Evolutionary conservation across 2,329 filamentous ascomycete species (phyloP).

Genomic region (Diplocarpon mali): DNA sequence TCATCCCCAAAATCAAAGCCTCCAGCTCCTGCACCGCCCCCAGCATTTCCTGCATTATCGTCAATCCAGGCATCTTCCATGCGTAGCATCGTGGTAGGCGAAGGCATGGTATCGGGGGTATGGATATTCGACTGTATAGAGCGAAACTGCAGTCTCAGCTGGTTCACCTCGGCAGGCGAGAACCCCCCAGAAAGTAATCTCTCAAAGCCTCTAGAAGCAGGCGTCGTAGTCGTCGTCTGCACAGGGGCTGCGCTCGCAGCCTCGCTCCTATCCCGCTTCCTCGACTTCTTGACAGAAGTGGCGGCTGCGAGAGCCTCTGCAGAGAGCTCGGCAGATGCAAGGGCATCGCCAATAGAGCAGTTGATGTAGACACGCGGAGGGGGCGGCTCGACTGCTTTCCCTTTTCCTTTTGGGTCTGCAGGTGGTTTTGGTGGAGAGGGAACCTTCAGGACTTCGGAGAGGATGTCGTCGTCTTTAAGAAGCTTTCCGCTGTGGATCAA

Average conservation of each 20-base stretch:
- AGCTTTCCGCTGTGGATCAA: slow-evolving; percentile 86
- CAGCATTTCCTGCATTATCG: slow-evolving; percentile 37
- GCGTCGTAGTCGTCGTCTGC: slow-evolving; percentile 29
- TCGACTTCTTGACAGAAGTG: slow-evolving; percentile 11
- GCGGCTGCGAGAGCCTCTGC: slow-evolving; percentile 42
- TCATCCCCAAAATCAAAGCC: slow-evolving; percentile 30
- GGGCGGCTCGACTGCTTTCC: slow-evolving; percentile 47
- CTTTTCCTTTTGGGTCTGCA: slow-evolving; percentile 43
- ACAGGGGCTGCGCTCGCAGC: slow-evolving; percentile 3
- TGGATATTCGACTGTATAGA: slow-evolving; percentile 72
- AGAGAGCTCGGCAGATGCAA: slow-evolving; percentile 58
- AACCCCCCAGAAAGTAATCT: slow-evolving; percentile 73
- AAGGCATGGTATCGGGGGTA: slow-evolving; percentile 83
- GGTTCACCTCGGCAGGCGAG: slow-evolving; percentile 69
- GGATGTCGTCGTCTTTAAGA: slow-evolving; percentile 59
- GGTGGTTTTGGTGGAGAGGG: slow-evolving; percentile 39
- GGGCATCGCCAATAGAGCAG: slow-evolving; percentile 74
- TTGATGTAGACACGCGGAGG: slow-evolving; percentile 68
- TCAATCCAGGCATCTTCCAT: slow-evolving; percentile 93
- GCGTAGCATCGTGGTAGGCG: slow-evolving; percentile 58
- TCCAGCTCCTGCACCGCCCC: slow-evolving; percentile 28
- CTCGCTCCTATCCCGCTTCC: slow-evolving; percentile 7
- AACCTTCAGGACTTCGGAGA: slow-evolving; percentile 57
- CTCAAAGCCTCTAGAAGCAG: slow-evolving; percentile 73
- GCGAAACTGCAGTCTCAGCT: slow-evolving; percentile 78